Percentiles rank a stretch among this genome's conserved stretches.
phyloP scores from a whole-genome alignment of 2,329 filamentous ascomycete species.

The Nakataea oryzae region DNA sequence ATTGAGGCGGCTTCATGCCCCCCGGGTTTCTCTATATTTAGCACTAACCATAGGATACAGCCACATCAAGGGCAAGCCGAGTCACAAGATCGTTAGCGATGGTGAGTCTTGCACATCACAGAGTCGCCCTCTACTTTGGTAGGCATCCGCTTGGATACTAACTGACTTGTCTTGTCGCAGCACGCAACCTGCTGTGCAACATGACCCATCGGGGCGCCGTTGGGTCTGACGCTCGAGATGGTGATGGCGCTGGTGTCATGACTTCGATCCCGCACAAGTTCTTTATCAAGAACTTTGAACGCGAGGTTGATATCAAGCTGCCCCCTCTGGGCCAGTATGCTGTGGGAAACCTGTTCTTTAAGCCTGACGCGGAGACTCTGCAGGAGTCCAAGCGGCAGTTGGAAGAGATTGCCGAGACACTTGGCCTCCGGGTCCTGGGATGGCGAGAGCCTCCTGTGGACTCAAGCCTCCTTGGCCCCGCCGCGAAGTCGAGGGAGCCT shows the following conservation, averaged over 20 bases:
- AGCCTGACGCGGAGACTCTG: slow-evolving; percentile 83
- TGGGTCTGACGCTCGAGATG: slow-evolving; percentile 93
- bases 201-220: slow-evolving; percentile 99
- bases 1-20: not conserved
- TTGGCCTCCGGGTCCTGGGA: slow-evolving; percentile 83
- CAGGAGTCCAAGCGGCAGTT: slow-evolving; percentile 87
- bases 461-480: slow-evolving; percentile 84
- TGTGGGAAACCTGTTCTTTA: slow-evolving; percentile 96
- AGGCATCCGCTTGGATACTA: not conserved
- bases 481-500: slow-evolving; percentile 87
- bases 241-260: slow-evolving; percentile 98
- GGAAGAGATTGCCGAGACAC: slow-evolving; percentile 81
- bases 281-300: slow-evolving; percentile 96
- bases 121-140: no score
- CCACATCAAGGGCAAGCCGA: slow-evolving; percentile 93
- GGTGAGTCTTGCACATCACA: slow-evolving; percentile 42
- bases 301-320: slow-evolving; percentile 77
- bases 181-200: slow-evolving; percentile 92
- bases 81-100: slow-evolving; percentile 99
- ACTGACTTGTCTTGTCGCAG: slow-evolving; percentile 28
- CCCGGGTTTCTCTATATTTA: no score
- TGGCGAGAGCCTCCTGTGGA: slow-evolving; percentile 95
- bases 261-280: slow-evolving; percentile 97
- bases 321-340: slow-evolving; percentile 89
- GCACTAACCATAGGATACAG: slow-evolving; percentile 30